phyloP scores from a whole-genome alignment of 1,284 basidiomycete genomes.

The Trichosporon faecale region DNA sequence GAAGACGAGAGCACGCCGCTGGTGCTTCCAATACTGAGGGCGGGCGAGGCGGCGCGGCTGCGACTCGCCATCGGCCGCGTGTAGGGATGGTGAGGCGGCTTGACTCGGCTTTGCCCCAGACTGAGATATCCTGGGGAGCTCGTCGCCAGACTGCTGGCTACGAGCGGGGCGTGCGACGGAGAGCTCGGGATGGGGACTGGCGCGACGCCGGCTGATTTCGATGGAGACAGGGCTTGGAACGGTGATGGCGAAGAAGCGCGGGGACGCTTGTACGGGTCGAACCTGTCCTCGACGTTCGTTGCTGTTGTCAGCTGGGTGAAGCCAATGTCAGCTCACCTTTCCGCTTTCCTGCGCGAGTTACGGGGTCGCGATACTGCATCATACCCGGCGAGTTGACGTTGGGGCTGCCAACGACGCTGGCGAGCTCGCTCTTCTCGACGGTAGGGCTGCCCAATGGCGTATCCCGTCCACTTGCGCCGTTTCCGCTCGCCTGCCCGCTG shows the following conservation, averaged over 20 bases:
- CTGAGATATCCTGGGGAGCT: constrained; percentile 21
- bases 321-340: constrained; percentile 34
- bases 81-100: constrained; percentile 33
- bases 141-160: constrained; percentile 30
- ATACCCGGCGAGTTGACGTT: constrained; percentile 33
- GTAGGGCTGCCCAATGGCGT: constrained; percentile 46
- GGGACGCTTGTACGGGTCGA: constrained; percentile 50
- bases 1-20: constrained; percentile 33
- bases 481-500: constrained; percentile 14
- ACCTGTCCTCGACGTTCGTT: constrained; percentile 38
- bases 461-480: constrained; percentile 15
- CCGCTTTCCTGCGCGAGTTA: constrained; percentile 42
- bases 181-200: constrained; percentile 38
- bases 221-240: constrained; percentile 38
- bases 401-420: neutral
- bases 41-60: constrained; percentile 43
- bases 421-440: constrained; percentile 41
- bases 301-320: constrained; percentile 24
- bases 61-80: constrained; percentile 40
- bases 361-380: constrained; percentile 48
- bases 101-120: constrained; percentile 10
- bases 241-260: constrained; percentile 44
- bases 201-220: constrained; percentile 29
- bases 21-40: constrained; percentile 43
- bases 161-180: constrained; percentile 34